These are phyloP conservation scores for Selenicereus undatus DNA, from an alignment of 148 eudicot genomes.

Conservation along the genomic window DNA sequence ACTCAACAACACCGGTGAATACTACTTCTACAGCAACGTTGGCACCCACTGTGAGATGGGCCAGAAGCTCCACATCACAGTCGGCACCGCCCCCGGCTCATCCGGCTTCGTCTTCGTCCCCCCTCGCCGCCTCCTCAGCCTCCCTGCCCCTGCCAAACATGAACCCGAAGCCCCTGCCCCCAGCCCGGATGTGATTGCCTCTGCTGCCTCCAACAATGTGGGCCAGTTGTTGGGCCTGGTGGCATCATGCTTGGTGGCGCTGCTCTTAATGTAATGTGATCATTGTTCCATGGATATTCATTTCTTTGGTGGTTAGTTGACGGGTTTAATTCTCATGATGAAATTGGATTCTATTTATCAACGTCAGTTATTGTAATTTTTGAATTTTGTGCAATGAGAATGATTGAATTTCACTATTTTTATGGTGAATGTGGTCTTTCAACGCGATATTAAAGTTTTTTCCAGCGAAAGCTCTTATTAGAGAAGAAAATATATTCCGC, in stretches of 20 bases:
- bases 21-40: slow-evolving; percentile 48
- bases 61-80: slow-evolving; percentile 51
- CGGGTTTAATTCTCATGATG: too few relatives aligned
- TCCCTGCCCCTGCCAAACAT: not conserved
- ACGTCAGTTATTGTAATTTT: not conserved
- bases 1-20: slow-evolving; percentile 41
- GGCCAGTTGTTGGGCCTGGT: not conserved
- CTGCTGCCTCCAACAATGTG: not conserved
- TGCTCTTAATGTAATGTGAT: slow-evolving; percentile 16
- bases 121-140: not conserved
- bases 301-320: too few relatives aligned
- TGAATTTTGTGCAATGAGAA: not conserved
- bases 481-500: too few relatives aligned
- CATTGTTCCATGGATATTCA: not conserved
- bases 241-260: slow-evolving; percentile 4
- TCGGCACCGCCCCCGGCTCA: slow-evolving; percentile 31
- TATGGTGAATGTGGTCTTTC: not conserved
- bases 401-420: not conserved
- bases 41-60: slow-evolving; percentile 62
- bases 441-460: not conserved
- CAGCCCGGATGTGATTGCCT: not conserved
- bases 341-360: not conserved
- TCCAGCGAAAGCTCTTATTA: too few relatives aligned
- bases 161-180: not conserved
- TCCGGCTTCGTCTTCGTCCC: slow-evolving; percentile 5